A percentile compares a stretch with the other conserved stretches of the same genome.
Conservation (phyloP, 352 stramenopile genomes). For the Pythium grandisporangium region DNA sequence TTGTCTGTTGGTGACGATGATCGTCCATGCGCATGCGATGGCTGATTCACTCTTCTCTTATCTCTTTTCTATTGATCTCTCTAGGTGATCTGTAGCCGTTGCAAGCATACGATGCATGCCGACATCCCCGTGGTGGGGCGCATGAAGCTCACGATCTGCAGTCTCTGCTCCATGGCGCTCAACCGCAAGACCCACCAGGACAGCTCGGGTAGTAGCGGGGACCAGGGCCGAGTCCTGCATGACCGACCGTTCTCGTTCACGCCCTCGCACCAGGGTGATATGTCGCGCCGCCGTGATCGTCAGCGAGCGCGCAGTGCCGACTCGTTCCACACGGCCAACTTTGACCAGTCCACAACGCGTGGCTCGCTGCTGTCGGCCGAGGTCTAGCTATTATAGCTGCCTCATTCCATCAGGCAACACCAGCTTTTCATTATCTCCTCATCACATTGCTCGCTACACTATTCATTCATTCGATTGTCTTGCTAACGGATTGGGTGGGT, state of each 20-base stretch:
- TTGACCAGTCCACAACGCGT: conserved; percentile 44
- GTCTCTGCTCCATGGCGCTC: conserved; percentile 62
- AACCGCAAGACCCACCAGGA: conserved; percentile 56
- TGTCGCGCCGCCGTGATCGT: conserved; percentile 6
- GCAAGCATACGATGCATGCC: conserved; percentile 67
- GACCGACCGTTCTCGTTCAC: conserved; percentile 40
- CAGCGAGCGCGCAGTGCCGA: conserved; percentile 47
- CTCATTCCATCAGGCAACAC: no score
- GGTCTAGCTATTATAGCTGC: conserved; percentile 9
- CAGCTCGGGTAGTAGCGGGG: conserved; percentile 25
- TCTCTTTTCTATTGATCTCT: neutral
- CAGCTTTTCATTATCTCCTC: no score
- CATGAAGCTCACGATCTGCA: conserved; percentile 85
- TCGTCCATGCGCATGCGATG: no score
- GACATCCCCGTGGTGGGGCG: conserved; percentile 75
- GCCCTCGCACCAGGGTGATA: conserved; percentile 14
- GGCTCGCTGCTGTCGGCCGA: conserved; percentile 14
- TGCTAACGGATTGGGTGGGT: no score
- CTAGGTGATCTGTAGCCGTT: conserved; percentile 50
- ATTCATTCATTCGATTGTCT: no score
- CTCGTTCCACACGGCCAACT: conserved; percentile 78
- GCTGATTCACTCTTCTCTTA: neutral
- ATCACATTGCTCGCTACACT: no score
- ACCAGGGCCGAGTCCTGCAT: conserved; percentile 15
- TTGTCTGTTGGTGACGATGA: no score